Base-by-base conservation (phyloP, 768 basidiomycete species). In the Calocybe gangraenosa region DNA sequence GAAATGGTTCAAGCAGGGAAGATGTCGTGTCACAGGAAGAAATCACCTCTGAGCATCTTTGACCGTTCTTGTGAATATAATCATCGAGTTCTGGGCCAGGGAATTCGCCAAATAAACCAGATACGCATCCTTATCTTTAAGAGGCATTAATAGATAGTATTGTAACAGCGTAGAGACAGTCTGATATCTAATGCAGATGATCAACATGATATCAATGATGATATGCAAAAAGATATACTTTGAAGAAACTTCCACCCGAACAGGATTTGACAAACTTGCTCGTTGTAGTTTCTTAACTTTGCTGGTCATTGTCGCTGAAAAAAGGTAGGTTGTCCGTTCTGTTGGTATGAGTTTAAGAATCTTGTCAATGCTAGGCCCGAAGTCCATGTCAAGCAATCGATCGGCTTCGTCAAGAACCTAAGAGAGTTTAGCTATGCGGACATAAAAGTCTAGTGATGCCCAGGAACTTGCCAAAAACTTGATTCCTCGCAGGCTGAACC, bases 401-500 rank as follows among this genome's bases (percentile, higher is more conserved):
- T 99, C 95, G 6, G 96, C 95, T 68, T 98, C 95, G 53, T 98
- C 95, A 55, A 99, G 71, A n/a, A 98, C 92, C 93, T 96, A 52
- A 17, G 7, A 48, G 44, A 28, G 34, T 46, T 38, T 42, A 38
- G 37, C 23, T 17, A 28, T 42, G 17, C 30, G 18, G 17, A 37
- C 25, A 11, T 11, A 11, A 30, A 0, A 37, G 19, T 34, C 9
- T 15, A 17, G 14, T 21, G 42, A 42, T 32, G 23, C 9, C 19
- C 0, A 7, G 17, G 19, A 8, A 44, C 88, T 40, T 54, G 94
- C 95, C 61, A 99, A 64, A 61, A 92, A 98, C 65, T 92, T 90
- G 42, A 98, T 68, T 13, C 68, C 76, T 57, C 90, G 75, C 55
- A 99, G 65, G 53, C 82, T 91, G 63, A 98, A 99, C 2, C 96